Evolutionary conservation across 352 stramenopile species (phyloP), one percentile per base, ranked within the genome.

Genomic region (Phytophthora citrophthora): DNA sequence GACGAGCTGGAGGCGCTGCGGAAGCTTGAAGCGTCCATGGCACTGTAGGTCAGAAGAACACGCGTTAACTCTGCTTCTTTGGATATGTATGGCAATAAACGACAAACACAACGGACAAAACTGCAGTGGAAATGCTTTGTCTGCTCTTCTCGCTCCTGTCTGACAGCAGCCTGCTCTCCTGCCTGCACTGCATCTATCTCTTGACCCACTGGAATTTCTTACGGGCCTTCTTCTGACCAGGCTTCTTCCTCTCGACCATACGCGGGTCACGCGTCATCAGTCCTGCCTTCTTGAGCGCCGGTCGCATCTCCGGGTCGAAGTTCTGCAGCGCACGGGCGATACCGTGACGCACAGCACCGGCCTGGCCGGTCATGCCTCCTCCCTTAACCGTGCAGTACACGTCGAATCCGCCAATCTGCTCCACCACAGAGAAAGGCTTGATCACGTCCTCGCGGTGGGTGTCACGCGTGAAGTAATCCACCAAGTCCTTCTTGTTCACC

Each of bases 141-240:
- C 32, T 52, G 34, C 41, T 64, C 31, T 34, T 61, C 31, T 27
- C 45, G 34, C 39, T 38, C 32, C 49, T 41, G 46, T 36, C 50
- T 64, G 27, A 34, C 29, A 34, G 31, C 40, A 49, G 47, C 52
- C 58, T 58, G 54, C 44, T 36, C 51, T 36, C 44, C 52, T 50
- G 46, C 49, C 51, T 45, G 31, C 49, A 20, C 41, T 56, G 44
- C 64, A 68, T 88, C 78, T 97, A 99, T 93, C 97, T 96, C 83
- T 98, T 98, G 70, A 98, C 95, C 97, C 97, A 99, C 83, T 99
- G 96, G 72, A 97, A 97, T 73, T 94, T 93, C 89, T 99, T 99
- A 65, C 97, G 90, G 5, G 97, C 96, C 83, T 99, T 99, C 31
- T 90, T 79, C 68, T 95, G 91, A 61, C 97, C 97, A 32, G 95